These are phyloP conservation scores for Exidia glandulosa DNA, from an alignment of 768 basidiomycete species.

Conservation along the genomic window DNA sequence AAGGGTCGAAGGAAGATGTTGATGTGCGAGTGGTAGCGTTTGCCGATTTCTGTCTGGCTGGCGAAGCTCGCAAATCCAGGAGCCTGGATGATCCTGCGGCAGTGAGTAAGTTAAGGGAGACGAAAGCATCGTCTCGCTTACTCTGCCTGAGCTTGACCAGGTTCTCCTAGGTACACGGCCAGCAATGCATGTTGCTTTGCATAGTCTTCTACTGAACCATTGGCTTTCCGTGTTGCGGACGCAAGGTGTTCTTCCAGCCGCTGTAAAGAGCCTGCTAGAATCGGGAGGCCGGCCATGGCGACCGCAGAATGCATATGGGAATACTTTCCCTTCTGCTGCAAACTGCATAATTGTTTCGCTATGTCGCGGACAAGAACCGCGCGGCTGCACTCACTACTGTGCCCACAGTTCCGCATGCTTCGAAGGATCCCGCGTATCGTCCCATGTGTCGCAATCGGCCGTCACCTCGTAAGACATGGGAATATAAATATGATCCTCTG, in stretches of 20 bases:
- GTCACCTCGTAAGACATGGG: slow-evolving; percentile 8
- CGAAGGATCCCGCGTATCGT: neutral
- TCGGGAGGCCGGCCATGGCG: neutral
- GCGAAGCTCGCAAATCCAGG: slow-evolving; percentile 7
- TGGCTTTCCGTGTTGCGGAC: neutral
- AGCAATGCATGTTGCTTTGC: neutral
- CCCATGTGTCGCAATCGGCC: slow-evolving; percentile 3
- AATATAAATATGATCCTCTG: slow-evolving; percentile 11
- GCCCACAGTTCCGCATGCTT: neutral
- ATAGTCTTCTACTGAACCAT: neutral
- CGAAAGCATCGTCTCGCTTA: neutral
- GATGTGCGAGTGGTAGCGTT: slow-evolving; percentile 25
- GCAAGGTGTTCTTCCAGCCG: too few species aligned
- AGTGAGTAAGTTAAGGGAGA: neutral
- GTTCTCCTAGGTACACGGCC: neutral
- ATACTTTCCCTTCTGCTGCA: neutral
- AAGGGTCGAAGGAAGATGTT: slow-evolving; percentile 31
- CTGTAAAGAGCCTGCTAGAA: neutral
- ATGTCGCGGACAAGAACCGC: neutral
- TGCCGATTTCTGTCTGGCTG: slow-evolving; percentile 16
- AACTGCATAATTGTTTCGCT: neutral
- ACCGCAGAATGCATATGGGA: neutral
- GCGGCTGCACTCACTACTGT: neutral
- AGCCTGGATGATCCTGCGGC: neutral
- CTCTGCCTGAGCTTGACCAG: neutral